Base-by-base conservation (phyloP, 768 basidiomycete species). In the Clitopilus hobsonii region DNA sequence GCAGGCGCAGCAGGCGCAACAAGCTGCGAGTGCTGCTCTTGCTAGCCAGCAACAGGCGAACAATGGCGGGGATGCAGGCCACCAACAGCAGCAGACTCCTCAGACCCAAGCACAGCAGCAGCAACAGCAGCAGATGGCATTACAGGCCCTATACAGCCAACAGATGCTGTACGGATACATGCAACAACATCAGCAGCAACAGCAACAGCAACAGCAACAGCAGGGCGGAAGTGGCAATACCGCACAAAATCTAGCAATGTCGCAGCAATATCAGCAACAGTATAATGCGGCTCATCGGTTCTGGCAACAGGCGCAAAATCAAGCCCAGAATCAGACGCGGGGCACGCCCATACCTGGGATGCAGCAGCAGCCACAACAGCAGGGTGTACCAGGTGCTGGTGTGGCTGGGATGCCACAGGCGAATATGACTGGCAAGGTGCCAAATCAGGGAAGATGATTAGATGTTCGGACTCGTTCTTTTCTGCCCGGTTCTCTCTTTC, bases 71-170 rank as follows among this genome's bases (percentile, higher is more conserved):
- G 20, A 38, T 29, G 28, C 58, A 59, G 16, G 56, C 22, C 49
- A 53, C 25, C 60, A 52, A 5, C 62, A 58, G 45, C 47, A 18
- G 7, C 57, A 48, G 28, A 32, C 58, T 52, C 45, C 18, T 6
- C 57, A 52, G 28, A 24, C 55, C 50, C 45, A 58, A 49, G 56
- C 60, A 45, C 60, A 58, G 22, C 52, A 62, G 38, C 54, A 60
- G 51, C 57, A 53, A 24, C 60, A n/a, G n/a, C n/a, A n/a, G n/a
- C n/a, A n/a, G n/a, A n/a, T n/a, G n/a, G n/a, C n/a, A n/a, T n/a
- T 59, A 38, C 38, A 41, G 38, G 11, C 8, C 10, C 6, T 41
- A 6, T 41, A 45, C 22, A 16, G 22, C 22, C 41, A 45, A 20
- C 41, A 45, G 22, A 45, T 45, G 41, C 2, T 45, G 41, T 45